Conservation (phyloP, 176 grass and related monocot species). For the Oryza meridionalis region DNA sequence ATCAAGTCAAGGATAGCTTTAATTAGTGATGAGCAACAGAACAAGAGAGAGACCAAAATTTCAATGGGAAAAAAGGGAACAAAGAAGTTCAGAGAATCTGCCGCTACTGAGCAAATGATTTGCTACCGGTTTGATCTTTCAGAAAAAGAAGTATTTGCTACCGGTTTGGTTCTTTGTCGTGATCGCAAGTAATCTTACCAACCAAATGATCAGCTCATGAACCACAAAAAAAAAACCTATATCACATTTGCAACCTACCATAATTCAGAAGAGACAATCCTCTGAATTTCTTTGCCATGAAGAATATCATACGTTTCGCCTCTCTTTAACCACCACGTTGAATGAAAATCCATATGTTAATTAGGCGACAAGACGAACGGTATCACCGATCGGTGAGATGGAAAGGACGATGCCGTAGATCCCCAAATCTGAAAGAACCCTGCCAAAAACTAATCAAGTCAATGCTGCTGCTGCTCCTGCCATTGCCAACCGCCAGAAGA, state of each 20-base stretch:
- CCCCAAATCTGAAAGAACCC: constrained; percentile 17
- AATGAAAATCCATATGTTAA: not conserved
- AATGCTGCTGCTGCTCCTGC: constrained; percentile 29
- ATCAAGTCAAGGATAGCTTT: not conserved
- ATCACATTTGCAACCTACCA: too few species aligned
- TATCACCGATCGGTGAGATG: not conserved
- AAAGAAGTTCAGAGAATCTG: constrained; percentile 17
- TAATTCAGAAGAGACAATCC: too few species aligned
- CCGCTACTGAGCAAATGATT: constrained; percentile 24
- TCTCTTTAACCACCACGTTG: constrained; percentile 44
- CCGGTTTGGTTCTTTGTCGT: constrained; percentile 21
- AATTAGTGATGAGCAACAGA: not conserved
- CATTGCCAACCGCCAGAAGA: constrained; percentile 43
- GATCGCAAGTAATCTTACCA: constrained; percentile 43
- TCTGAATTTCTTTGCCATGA: not conserved
- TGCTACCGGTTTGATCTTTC: not conserved
- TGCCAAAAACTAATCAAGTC: constrained; percentile 25
- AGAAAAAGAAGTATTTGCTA: not conserved
- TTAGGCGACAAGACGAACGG: constrained; percentile 14
- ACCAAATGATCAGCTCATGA: constrained; percentile 40
- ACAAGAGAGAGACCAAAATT: not conserved
- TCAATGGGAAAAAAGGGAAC: not conserved
- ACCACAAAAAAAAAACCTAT: too few species aligned
- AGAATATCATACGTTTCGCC: too few species aligned
- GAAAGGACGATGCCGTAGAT: constrained; percentile 43